Evolutionary conservation across 371 early-diverging fungal genomes (phyloP).

Genomic region (Saksenaea vasiformis): DNA sequence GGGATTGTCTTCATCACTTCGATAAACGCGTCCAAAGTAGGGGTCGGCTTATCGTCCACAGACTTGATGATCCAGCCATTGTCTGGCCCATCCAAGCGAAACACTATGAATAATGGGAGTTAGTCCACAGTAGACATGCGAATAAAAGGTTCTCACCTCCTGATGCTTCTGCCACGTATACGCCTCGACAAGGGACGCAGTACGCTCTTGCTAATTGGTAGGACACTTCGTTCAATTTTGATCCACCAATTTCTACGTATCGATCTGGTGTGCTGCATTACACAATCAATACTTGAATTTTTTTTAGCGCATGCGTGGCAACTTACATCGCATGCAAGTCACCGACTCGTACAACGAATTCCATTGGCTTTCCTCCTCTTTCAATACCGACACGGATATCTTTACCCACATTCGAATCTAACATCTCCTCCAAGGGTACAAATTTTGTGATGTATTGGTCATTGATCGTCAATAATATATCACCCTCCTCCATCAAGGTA

Average conservation of each 20-base stretch:
- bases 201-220: constrained; percentile 87
- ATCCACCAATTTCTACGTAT: constrained; percentile 89
- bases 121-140: neutral
- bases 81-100: constrained; percentile 77
- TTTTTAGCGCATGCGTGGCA: neutral
- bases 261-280: constrained; percentile 68
- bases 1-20: constrained; percentile 75
- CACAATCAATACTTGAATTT: neutral
- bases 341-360: constrained; percentile 59
- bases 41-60: constrained; percentile 74
- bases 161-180: constrained; percentile 74
- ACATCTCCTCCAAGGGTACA: constrained; percentile 74
- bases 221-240: constrained; percentile 81
- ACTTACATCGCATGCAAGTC: constrained; percentile 77
- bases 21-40: constrained; percentile 75
- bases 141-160: constrained; percentile 37
- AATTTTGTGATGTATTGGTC: constrained; percentile 81
- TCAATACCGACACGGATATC: constrained; percentile 68
- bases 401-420: constrained; percentile 77
- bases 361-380: constrained; percentile 74
- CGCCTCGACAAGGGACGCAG: constrained; percentile 82
- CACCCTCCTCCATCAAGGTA: constrained; percentile 80
- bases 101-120: constrained; percentile 43
- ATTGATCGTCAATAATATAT: constrained; percentile 83
- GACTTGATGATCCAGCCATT: constrained; percentile 80